Conservation (phyloP, 495 filamentous ascomycete species). For the Delitschia confertaspora region DNA sequence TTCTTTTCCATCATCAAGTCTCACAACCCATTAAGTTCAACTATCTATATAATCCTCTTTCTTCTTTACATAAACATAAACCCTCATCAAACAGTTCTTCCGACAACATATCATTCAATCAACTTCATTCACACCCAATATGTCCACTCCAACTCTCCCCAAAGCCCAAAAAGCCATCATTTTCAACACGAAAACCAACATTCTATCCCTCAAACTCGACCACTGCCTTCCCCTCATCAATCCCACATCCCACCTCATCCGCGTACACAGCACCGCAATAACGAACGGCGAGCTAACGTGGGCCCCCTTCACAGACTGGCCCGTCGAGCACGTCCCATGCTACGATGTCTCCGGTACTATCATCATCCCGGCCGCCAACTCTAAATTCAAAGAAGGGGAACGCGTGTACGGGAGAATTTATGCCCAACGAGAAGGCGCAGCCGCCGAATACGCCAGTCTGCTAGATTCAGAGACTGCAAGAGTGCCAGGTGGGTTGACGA, state of each 20-base stretch:
- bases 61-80: background rate
- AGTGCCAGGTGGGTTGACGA: slow-evolving; percentile 42
- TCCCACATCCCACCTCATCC: slow-evolving; percentile 47
- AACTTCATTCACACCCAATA: too few species aligned
- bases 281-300: slow-evolving; percentile 49
- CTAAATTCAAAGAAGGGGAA: slow-evolving; percentile 45
- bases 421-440: slow-evolving; percentile 42
- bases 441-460: slow-evolving; percentile 44
- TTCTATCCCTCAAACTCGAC: slow-evolving; percentile 7
- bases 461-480: slow-evolving; percentile 44
- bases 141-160: slow-evolving; percentile 4
- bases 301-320: slow-evolving; percentile 39
- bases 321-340: slow-evolving; percentile 39
- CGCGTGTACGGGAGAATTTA: slow-evolving; percentile 45
- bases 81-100: too few species aligned
- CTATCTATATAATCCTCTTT: background rate
- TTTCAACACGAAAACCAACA: slow-evolving; percentile 13
- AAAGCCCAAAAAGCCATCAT: slow-evolving; percentile 11
- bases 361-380: slow-evolving; percentile 40
- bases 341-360: slow-evolving; percentile 51
- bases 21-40: too few species aligned
- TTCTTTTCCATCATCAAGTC: too few species aligned
- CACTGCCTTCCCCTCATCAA: slow-evolving; percentile 1
- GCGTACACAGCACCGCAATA: slow-evolving; percentile 49
- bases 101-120: too few species aligned